These are phyloP conservation scores for Cymbopogon flexuosus DNA, from an alignment of 202 grass and related monocot species.

Conservation along the genomic window DNA sequence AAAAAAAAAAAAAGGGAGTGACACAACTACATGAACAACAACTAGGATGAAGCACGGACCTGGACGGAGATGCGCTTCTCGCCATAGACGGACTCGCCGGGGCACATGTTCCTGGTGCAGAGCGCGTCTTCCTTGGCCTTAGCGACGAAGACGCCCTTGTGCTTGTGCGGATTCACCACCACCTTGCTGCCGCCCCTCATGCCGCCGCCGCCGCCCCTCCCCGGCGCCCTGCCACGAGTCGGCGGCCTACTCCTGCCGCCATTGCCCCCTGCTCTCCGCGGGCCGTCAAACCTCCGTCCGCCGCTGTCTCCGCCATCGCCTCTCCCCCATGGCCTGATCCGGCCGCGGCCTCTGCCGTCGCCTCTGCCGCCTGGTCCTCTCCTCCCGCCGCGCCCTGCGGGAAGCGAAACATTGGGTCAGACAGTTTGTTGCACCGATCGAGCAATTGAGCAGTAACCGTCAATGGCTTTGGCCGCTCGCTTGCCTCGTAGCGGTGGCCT, in stretches of 20 bases:
- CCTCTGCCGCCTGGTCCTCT: slow-evolving; percentile 30
- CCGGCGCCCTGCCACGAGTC: slow-evolving; percentile 5
- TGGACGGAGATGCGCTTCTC: slow-evolving; percentile 87
- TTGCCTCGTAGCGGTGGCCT: slow-evolving; percentile 52
- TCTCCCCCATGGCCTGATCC: slow-evolving; percentile 28
- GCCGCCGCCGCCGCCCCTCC: slow-evolving; percentile 5
- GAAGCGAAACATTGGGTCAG: neutral
- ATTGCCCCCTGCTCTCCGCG: slow-evolving; percentile 27
- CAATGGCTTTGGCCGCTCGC: no score
- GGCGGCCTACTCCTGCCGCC: slow-evolving; percentile 17
- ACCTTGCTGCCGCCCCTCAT: slow-evolving; percentile 87
- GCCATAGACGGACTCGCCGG: slow-evolving; percentile 77
- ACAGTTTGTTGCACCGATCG: neutral
- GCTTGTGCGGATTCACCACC: slow-evolving; percentile 65
- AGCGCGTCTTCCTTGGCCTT: slow-evolving; percentile 88
- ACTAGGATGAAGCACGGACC: slow-evolving; percentile 25
- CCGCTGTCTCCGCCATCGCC: slow-evolving; percentile 16
- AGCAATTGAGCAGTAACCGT: neutral
- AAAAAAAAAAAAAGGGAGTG: neutral
- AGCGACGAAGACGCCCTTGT: slow-evolving; percentile 69
- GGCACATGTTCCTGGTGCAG: slow-evolving; percentile 74
- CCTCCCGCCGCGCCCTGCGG: neutral
- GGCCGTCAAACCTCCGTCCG: slow-evolving; percentile 33
- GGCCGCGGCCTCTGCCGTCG: neutral
- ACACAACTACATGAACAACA: neutral